These are phyloP conservation scores for Ganoderma resinaceum DNA, from an alignment of 1,284 basidiomycete genomes.

Conservation along the genomic window DNA sequence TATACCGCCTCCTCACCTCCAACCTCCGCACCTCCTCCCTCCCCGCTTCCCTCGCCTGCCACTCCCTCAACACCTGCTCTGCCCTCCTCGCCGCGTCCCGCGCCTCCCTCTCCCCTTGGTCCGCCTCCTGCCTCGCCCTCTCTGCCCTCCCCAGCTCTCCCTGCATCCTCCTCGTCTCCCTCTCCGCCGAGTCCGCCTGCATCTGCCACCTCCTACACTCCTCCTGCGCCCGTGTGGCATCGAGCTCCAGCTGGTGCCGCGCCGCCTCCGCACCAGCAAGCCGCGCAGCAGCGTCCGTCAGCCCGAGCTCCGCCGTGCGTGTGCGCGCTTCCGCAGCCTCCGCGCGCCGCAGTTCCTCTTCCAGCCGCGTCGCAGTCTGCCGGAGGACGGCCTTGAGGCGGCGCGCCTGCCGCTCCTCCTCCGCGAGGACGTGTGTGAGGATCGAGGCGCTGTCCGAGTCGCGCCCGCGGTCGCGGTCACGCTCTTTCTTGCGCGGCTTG, in stretches of 20 bases:
- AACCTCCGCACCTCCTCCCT: constrained; percentile 49
- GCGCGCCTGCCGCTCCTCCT: constrained; percentile 66
- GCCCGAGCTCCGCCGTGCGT: constrained; percentile 57
- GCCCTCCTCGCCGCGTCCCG: constrained; percentile 54
- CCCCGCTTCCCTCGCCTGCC: constrained; percentile 54
- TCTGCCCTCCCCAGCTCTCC: constrained; percentile 50
- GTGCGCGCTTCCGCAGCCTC: constrained; percentile 59
- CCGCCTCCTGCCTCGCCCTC: constrained; percentile 54
- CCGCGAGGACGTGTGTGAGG: constrained; percentile 57
- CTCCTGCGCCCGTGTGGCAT: constrained; percentile 52
- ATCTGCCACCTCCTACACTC: constrained; percentile 57
- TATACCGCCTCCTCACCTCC: constrained; percentile 48
- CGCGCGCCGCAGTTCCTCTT: constrained; percentile 61
- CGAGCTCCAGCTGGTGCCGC: constrained; percentile 53
- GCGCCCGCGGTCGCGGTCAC: constrained; percentile 34
- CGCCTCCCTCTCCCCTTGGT: constrained; percentile 53
- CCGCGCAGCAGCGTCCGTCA: constrained; percentile 49
- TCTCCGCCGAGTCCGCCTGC: constrained; percentile 56
- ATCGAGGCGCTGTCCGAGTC: constrained; percentile 42
- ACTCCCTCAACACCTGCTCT: constrained; percentile 54
- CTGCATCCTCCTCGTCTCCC: constrained; percentile 53
- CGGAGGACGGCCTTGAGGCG: constrained; percentile 63
- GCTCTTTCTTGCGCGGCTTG: constrained; percentile 29
- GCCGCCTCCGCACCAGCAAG: constrained; percentile 51
- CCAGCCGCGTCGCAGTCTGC: constrained; percentile 59